These are phyloP conservation scores for Xylaria nigripes DNA, from an alignment of 495 filamentous ascomycete species.

Conservation along the genomic window DNA sequence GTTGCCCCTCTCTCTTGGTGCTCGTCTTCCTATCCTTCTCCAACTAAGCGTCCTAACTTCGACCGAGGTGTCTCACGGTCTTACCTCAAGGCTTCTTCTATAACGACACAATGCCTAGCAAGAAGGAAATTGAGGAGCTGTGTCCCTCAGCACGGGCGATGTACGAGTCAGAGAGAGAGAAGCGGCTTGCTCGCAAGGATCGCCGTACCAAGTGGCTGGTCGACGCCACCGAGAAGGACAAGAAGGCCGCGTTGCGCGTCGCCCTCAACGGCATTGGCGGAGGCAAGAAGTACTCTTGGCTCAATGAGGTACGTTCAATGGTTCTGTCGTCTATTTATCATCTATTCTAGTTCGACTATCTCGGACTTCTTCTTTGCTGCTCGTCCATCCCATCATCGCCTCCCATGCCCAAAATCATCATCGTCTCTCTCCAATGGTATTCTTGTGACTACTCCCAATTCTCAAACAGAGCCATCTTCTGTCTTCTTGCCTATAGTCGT, in stretches of 20 bases:
- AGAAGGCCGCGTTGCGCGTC: not conserved
- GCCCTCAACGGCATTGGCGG: not conserved
- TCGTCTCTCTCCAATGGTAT: not conserved
- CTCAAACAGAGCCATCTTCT: too few species aligned
- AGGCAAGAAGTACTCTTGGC: slow-evolving; percentile 16
- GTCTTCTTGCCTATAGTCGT: not conserved
- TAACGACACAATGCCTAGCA: not conserved
- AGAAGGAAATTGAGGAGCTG: not conserved
- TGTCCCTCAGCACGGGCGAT: not conserved
- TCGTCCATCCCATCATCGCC: too few species aligned
- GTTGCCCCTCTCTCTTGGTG: too few species aligned
- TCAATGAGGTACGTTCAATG: slow-evolving; percentile 11
- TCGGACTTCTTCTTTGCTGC: too few species aligned
- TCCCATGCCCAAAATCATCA: too few species aligned
- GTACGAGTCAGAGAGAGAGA: not conserved
- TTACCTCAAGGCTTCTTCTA: not conserved
- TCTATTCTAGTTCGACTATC: too few species aligned
- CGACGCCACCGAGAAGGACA: not conserved
- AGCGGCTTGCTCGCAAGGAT: not conserved
- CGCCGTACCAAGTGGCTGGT: not conserved
- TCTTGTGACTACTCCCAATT: too few species aligned
- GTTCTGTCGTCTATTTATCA: too few species aligned
- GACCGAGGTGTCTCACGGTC: too few species aligned
- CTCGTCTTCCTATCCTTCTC: too few species aligned
- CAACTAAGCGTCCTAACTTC: too few species aligned